Evolutionary conservation across 2,329 filamentous ascomycete species (phyloP), one percentile per base, ranked within the genome.

Genomic region (Amauroascus verrucosus): DNA sequence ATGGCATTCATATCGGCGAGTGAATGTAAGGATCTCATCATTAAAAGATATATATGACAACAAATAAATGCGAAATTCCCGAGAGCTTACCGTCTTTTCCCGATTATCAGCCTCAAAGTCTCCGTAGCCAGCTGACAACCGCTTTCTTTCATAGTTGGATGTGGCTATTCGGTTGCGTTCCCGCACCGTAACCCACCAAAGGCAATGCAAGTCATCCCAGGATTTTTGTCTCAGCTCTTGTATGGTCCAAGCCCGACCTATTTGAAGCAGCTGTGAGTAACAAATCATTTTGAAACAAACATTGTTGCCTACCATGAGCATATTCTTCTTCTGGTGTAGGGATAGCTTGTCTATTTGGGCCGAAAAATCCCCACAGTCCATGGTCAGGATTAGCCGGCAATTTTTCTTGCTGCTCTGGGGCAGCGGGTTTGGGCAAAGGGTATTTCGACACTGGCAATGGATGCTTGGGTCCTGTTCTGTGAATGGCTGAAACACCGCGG

Each of bases 141-240:
- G 79, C 28, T 74, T 65, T 62, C 87, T 78, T 74, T 95, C 88
- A 54, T 77, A 70, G 51, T 77, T 76, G 60, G 85, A 83, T 28
- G 94, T 97, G n/a, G 82, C 77, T 61, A 97, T 81, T 61, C 87
- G 81, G 72, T 98, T 98, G 63, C 86, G 78, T 74, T 98, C 93
- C 73, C 87, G 89, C 56, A 85, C 79, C 67, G 93, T 97, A 53
- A 89, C 80, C 88, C 90, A 98, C 89, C 91, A 98, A 64, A 98
- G 77, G 57, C 77, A 76, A 70, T 97, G 90, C 62, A 98, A 73
- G 68, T 97, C 90, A 57, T 95, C 88, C 87, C 89, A 98, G 58
- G 85, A 88, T 73, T 96, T 96, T 58, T 80, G 77, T 58, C 90
- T 80, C 64, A 98, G 76, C 74, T 98, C 93, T 71, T 88, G 81